Percentiles rank a stretch among this genome's conserved stretches.
Conservation (phyloP, 495 filamentous ascomycete species). For the Tuber borchii region DNA sequence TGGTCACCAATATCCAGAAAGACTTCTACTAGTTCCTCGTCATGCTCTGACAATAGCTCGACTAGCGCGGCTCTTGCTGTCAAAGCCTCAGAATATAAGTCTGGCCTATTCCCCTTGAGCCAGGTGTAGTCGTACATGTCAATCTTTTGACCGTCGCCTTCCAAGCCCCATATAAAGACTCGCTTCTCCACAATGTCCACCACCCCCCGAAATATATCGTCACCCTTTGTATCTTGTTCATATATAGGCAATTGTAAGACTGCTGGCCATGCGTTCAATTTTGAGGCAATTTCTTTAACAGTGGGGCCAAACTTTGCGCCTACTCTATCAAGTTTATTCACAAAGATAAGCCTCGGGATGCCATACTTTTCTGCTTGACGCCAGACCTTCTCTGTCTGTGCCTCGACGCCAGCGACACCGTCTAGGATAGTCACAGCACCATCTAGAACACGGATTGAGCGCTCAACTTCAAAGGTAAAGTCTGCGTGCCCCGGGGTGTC, state of each 20-base stretch:
- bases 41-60: slow-evolving; percentile 77
- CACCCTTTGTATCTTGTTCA: slow-evolving; percentile 47
- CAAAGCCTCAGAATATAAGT: slow-evolving; percentile 63
- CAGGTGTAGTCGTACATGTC: slow-evolving; percentile 45
- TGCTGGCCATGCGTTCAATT: slow-evolving; percentile 76
- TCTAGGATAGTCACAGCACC: slow-evolving; percentile 95
- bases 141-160: slow-evolving; percentile 57
- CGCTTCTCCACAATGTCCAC: slow-evolving; percentile 65
- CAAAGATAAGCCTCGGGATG: slow-evolving; percentile 79
- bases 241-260: slow-evolving; percentile 96
- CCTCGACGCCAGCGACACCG: slow-evolving; percentile 93
- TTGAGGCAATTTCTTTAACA: slow-evolving; percentile 71
- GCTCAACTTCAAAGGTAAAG: slow-evolving; percentile 95
- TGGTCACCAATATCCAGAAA: slow-evolving; percentile 72
- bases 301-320: slow-evolving; percentile 85
- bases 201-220: slow-evolving; percentile 69
- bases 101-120: slow-evolving; percentile 41
- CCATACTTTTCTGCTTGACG: slow-evolving; percentile 73
- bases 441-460: slow-evolving; percentile 86
- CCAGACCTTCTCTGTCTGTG: slow-evolving; percentile 98
- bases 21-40: slow-evolving; percentile 75
- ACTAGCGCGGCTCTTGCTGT: slow-evolving; percentile 70
- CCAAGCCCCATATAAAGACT: slow-evolving; percentile 52
- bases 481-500: slow-evolving; percentile 97
- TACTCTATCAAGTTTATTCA: slow-evolving; percentile 95